phyloP scores from a whole-genome alignment of 1,284 basidiomycete genomes.

The Blastosporella zonata region DNA sequence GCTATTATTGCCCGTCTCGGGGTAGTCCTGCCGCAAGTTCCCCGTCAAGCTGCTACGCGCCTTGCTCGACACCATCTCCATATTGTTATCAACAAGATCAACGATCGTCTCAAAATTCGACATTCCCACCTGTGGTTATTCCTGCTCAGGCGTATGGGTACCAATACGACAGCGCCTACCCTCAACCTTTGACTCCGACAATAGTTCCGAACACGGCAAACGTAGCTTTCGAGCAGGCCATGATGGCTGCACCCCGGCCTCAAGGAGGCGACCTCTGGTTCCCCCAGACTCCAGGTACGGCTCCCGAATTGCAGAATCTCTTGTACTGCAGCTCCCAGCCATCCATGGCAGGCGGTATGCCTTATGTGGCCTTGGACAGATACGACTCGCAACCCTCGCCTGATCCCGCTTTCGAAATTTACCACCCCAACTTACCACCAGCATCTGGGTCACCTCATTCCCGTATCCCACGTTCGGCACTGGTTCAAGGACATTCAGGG shows the following conservation, averaged over 20 bases:
- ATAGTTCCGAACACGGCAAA: constrained; percentile 21
- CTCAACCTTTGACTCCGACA: constrained; percentile 13
- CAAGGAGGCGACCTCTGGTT: constrained; percentile 12
- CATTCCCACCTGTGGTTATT: constrained; percentile 13
- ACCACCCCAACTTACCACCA: constrained; percentile 3
- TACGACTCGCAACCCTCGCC: constrained; percentile 4
- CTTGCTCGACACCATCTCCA: constrained; percentile 25
- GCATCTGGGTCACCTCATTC: constrained; percentile 1
- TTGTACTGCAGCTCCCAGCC: constrained; percentile 10
- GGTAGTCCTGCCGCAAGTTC: constrained; percentile 16
- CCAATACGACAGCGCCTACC: constrained; percentile 21
- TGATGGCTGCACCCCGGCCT: constrained; percentile 15
- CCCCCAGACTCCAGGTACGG: constrained; percentile 8
- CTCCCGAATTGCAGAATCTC: constrained; percentile 2
- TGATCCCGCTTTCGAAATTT: constrained; percentile 7
- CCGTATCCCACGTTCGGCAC: constrained; percentile 3
- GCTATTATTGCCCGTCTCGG: constrained; percentile 31
- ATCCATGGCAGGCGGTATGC: constrained; percentile 3
- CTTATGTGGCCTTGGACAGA: constrained; percentile 1
- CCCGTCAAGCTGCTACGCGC: constrained; percentile 21
- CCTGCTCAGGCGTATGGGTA: constrained; percentile 17
- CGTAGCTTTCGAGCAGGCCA: constrained; percentile 25
- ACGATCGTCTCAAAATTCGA: constrained; percentile 6
- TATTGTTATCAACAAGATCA: constrained; percentile 22
- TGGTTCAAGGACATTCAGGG: constrained; percentile 4